Conservation (phyloP, 805 yeast genomes). For the Soucietia sequanensis region DNA sequence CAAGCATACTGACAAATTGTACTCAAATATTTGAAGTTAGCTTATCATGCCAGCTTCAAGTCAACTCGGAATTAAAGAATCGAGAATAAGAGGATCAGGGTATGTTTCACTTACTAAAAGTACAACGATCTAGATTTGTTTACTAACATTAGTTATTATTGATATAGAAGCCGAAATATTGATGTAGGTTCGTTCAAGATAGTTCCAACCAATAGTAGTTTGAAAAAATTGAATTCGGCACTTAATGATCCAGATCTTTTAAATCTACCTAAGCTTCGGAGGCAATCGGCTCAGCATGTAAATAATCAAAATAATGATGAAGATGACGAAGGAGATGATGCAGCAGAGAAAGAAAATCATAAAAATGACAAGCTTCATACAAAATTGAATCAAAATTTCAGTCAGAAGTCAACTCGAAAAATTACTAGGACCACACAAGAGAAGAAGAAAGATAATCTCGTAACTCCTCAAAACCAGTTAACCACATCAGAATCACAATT, state of each 20-base stretch:
- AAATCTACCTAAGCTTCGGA: conserved; percentile 11
- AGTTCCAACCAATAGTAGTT: conserved; percentile 7
- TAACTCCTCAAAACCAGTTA: conserved; percentile 1
- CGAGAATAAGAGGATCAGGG: conserved; percentile 43
- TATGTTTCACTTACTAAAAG: no score
- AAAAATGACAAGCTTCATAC: neutral
- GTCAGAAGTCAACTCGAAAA: neutral
- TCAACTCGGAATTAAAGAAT: conserved; percentile 22
- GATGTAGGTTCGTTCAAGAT: neutral
- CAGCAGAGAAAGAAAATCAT: no score
- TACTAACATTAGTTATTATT: conserved; percentile 12
- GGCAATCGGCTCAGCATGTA: no score
- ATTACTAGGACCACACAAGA: neutral
- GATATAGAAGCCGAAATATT: neutral
- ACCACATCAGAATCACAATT: neutral
- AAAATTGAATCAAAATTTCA: neutral
- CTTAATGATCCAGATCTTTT: conserved; percentile 14
- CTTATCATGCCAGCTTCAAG: no score
- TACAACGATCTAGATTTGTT: no score
- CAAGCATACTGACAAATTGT: no score
- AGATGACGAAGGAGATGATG: no score
- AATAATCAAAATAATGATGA: no score
- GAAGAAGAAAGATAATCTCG: neutral
- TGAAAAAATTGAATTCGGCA: conserved; percentile 17
- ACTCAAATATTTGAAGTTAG: no score